A percentile compares a stretch with the other conserved stretches of the same genome.
Conservation (phyloP, 129 eudicot species). For the Centrapalus pauciflorus region DNA sequence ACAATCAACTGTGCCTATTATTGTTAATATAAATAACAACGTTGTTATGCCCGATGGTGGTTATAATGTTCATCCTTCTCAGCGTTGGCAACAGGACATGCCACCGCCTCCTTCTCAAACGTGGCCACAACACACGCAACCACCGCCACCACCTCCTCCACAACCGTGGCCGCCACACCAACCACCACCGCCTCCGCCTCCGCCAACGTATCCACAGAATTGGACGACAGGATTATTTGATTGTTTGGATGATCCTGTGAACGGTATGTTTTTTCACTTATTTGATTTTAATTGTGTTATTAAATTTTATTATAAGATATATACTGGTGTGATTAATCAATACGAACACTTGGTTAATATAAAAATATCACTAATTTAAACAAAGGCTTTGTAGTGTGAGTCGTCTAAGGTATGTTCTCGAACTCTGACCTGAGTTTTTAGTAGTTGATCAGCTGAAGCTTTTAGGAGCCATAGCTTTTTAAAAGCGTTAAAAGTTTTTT, state of each 20-base stretch:
- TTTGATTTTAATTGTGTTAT: background rate
- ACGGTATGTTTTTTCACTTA: background rate
- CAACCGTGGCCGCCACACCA: background rate
- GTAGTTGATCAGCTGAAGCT: too few species aligned
- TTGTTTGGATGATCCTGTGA: conserved; percentile 32
- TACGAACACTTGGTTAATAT: too few species aligned
- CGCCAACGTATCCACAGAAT: background rate
- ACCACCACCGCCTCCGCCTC: background rate
- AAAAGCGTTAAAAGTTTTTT: too few species aligned
- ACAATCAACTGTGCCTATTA: background rate
- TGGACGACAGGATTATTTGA: conserved; percentile 29
- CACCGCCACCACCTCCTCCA: background rate
- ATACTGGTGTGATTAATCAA: too few species aligned
- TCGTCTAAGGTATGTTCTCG: background rate
- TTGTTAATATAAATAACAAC: background rate
- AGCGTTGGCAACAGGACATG: too few species aligned
- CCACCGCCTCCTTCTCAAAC: background rate
- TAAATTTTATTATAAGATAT: too few species aligned
- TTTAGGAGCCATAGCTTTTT: too few species aligned
- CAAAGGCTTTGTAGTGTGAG: background rate
- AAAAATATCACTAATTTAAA: too few species aligned
- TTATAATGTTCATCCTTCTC: background rate
- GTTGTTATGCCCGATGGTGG: background rate
- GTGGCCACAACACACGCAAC: background rate
- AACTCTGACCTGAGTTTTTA: background rate